phyloP scores from a whole-genome alignment of 1,284 basidiomycete species.

The Ganoderma sinense region DNA sequence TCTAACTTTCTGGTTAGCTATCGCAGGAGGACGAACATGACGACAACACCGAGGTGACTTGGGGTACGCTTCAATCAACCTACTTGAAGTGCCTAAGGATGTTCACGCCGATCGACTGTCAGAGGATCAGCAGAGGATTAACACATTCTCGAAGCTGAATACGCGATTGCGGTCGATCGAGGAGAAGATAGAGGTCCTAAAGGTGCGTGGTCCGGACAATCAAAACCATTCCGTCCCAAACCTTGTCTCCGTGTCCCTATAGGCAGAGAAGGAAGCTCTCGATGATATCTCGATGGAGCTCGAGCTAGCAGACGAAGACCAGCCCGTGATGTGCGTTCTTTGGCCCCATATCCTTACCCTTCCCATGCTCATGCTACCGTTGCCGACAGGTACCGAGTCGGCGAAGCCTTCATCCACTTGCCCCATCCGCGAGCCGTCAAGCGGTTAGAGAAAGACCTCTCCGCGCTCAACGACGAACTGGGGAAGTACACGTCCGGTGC shows the following conservation, averaged over 20 bases:
- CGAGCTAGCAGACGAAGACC: conserved; percentile 88
- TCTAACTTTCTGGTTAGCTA: conserved; percentile 50
- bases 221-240: no score
- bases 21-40: conserved; percentile 82
- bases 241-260: conserved; percentile 9
- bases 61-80: conserved; percentile 61
- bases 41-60: conserved; percentile 89
- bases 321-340: conserved; percentile 71
- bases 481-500: conserved; percentile 60
- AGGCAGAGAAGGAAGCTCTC: conserved; percentile 94
- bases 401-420: conserved; percentile 90
- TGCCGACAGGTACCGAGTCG: conserved; percentile 82
- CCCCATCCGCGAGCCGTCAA: conserved; percentile 75
- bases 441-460: conserved; percentile 78
- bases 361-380: conserved; percentile 8
- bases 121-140: conserved; percentile 97
- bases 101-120: conserved; percentile 4
- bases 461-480: conserved; percentile 67
- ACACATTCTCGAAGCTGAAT: conserved; percentile 92
- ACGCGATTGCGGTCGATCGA: conserved; percentile 77
- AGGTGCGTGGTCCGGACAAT: conserved; percentile 52
- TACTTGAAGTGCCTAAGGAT: background rate
- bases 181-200: conserved; percentile 75
- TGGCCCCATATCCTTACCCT: background rate
- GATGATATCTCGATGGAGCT: conserved; percentile 90